Evolutionary conservation across 2,329 filamentous ascomycete genomes (phyloP).

Genomic region (Graphium sp.): DNA sequence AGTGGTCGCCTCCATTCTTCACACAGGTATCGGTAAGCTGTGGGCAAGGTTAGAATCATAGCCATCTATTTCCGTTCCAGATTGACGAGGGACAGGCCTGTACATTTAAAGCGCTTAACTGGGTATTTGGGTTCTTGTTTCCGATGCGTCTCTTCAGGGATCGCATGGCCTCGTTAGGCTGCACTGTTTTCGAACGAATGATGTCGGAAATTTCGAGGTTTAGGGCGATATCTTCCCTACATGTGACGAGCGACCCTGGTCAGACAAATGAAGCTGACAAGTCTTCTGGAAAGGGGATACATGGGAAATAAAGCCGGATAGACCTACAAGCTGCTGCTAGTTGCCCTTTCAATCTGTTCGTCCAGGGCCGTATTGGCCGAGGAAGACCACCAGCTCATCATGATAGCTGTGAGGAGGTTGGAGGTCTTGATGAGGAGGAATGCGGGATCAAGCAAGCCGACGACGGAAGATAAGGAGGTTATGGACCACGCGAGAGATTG

Average conservation of each 20-base stretch:
- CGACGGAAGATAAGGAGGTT: too few species aligned
- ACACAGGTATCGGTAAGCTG: conserved; percentile 95
- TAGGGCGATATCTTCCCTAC: conserved; percentile 84
- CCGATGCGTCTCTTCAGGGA: conserved; percentile 86
- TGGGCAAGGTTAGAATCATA: conserved; percentile 7
- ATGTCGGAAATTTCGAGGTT: conserved; percentile 97
- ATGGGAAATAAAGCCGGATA: background rate
- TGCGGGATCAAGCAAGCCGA: too few species aligned
- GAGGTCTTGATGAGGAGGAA: too few species aligned
- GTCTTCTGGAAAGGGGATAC: background rate
- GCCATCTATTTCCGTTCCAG: too few species aligned
- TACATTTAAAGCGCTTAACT: conserved; percentile 87
- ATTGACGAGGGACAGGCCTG: conserved; percentile 7
- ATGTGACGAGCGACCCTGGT: background rate
- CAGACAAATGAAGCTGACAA: too few species aligned
- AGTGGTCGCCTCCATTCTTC: conserved; percentile 94
- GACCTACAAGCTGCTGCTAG: conserved; percentile 75
- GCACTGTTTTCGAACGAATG: conserved; percentile 92
- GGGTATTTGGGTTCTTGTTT: conserved; percentile 94
- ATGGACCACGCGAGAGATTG: too few species aligned
- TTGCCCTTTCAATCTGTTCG: conserved; percentile 92
- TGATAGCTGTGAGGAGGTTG: conserved; percentile 16
- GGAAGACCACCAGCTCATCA: conserved; percentile 95
- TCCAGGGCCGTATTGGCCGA: conserved; percentile 82
- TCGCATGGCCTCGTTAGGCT: conserved; percentile 95